Evolutionary conservation across 169 alveolate genomes (phyloP).

Genomic region (Eimeria brunetti): DNA sequence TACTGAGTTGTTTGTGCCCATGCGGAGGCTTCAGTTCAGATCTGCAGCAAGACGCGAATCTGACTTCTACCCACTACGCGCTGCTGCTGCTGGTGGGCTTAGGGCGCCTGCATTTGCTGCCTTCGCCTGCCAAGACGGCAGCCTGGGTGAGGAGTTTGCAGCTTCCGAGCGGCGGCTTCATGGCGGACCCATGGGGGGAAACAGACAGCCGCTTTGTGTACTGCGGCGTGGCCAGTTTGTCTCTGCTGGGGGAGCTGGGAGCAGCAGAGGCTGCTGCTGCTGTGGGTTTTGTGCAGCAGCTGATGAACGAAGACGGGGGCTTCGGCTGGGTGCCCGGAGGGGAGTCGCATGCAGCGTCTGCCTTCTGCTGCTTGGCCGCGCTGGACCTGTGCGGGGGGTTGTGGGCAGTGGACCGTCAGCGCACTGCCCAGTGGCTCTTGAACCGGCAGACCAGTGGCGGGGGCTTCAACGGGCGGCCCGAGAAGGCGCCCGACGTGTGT

Average conservation of each 20-base stretch:
- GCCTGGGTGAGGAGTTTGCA: conserved; percentile 89
- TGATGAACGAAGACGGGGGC: conserved; percentile 95
- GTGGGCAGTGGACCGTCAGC: conserved; percentile 27
- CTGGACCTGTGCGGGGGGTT: conserved; percentile 69
- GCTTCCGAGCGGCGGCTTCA: conserved; percentile 94
- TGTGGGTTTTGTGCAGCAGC: conserved; percentile 87
- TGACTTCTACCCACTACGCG: conserved; percentile 87
- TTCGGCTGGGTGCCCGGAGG: conserved; percentile 96
- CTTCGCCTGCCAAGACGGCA: conserved; percentile 87
- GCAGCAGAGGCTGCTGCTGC: conserved; percentile 87
- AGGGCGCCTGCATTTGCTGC: conserved; percentile 84
- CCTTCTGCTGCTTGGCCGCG: conserved; percentile 92
- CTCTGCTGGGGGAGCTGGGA: conserved; percentile 85
- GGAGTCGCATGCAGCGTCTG: conserved; percentile 97
- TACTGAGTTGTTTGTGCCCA: conserved; percentile 25
- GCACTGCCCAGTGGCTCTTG: conserved; percentile 89
- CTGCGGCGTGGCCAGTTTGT: conserved; percentile 91
- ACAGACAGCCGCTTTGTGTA: conserved; percentile 93
- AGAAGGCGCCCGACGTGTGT: conserved; percentile 97
- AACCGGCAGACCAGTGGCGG: conserved; percentile 91
- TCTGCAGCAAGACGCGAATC: conserved; percentile 66
- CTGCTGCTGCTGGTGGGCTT: conserved; percentile 88
- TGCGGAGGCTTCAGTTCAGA: conserved; percentile 64
- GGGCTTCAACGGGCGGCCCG: conserved; percentile 98
- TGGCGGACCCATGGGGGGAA: conserved; percentile 95